Evolutionary conservation across 441 rosid genomes (phyloP).

Genomic region (Melastoma candidum): DNA sequence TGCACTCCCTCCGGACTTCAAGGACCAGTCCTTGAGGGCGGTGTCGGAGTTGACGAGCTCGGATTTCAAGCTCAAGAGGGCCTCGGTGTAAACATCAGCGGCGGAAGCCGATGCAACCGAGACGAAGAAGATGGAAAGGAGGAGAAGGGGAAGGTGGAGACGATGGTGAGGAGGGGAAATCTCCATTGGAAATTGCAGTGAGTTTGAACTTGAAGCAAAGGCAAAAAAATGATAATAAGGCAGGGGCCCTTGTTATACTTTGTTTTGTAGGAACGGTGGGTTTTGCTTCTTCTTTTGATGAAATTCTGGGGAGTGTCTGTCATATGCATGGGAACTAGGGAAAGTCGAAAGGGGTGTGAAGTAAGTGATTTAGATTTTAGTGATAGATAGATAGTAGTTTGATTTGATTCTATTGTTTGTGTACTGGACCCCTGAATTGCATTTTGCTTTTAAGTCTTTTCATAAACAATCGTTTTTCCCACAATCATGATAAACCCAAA

Average conservation of each 20-base stretch:
- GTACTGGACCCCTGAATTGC: constrained; percentile 21
- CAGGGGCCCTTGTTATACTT: too few species aligned
- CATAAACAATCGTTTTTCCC: constrained; percentile 6
- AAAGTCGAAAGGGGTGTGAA: constrained; percentile 24
- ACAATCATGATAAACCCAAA: too few species aligned
- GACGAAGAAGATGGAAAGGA: constrained; percentile 20
- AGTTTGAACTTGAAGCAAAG: too few species aligned
- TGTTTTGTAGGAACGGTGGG: too few species aligned
- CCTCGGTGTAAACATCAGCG: constrained; percentile 50
- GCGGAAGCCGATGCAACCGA: constrained; percentile 18
- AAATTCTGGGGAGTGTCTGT: constrained; percentile 7
- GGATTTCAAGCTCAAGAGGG: constrained; percentile 65
- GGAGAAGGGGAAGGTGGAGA: constrained; percentile 19
- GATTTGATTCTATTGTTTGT: too few species aligned
- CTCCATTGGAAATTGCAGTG: constrained; percentile 46
- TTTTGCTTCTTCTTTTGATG: constrained; percentile 1
- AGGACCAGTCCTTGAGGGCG: constrained; percentile 54
- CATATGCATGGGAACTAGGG: constrained; percentile 64
- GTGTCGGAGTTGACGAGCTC: constrained; percentile 33
- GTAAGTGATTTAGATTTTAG: constrained; percentile 18
- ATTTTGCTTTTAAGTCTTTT: constrained; percentile 6
- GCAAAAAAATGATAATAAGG: constrained; percentile 1
- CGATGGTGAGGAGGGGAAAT: constrained; percentile 13
- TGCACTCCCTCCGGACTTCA: constrained; percentile 23
- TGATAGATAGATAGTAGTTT: not conserved